Conservation (phyloP, 2,329 filamentous ascomycete genomes). For the Cladosporium sp. region DNA sequence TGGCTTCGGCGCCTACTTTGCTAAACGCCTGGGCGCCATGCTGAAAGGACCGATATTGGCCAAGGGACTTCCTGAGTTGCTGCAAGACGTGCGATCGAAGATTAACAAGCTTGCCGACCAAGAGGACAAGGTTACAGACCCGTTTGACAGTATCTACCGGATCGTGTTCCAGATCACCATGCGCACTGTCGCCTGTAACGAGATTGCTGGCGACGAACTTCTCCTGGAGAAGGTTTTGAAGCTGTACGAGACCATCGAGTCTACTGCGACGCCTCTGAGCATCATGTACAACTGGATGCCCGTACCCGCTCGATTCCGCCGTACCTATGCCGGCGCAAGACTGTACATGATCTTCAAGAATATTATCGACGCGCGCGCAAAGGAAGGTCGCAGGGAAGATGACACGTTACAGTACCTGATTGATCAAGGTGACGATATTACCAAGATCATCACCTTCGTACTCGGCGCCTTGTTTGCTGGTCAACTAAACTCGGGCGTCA, state of each 20-base stretch:
- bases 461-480: constrained; percentile 52
- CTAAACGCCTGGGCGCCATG: constrained; percentile 20
- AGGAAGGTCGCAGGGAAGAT: constrained; percentile 36
- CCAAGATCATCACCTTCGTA: constrained; percentile 44
- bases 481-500: constrained; percentile 52
- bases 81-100: constrained; percentile 36
- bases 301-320: constrained; percentile 37
- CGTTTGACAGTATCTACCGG: constrained; percentile 49
- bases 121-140: constrained; percentile 39
- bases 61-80: constrained; percentile 35
- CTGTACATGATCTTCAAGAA: constrained; percentile 46
- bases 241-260: constrained; percentile 45
- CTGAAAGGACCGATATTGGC: constrained; percentile 24
- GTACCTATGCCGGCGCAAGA: constrained; percentile 40
- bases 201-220: constrained; percentile 45
- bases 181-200: constrained; percentile 48
- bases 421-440: constrained; percentile 44
- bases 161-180: constrained; percentile 54
- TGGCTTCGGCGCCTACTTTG: constrained; percentile 21
- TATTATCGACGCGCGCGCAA: constrained; percentile 43
- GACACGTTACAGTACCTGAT: constrained; percentile 51
- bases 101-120: constrained; percentile 35
- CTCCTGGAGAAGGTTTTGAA: constrained; percentile 39
- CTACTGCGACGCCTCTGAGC: constrained; percentile 35
- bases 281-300: constrained; percentile 52